Conservation (phyloP, 768 basidiomycete genomes). For the Tylopilus felleus region DNA sequence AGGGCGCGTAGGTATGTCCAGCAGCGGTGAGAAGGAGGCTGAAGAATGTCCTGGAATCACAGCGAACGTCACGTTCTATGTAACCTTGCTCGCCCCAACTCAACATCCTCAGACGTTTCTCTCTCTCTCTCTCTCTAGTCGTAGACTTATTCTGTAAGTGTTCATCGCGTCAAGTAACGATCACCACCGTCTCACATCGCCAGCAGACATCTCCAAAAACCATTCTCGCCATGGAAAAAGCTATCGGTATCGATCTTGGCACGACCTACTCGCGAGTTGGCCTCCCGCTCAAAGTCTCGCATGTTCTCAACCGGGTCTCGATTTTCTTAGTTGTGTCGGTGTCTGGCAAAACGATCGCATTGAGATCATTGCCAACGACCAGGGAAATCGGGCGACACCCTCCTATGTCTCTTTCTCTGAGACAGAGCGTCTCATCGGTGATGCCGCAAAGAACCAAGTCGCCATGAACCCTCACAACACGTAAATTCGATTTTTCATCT, state of each 20-base stretch:
- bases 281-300: neutral
- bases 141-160: conserved; percentile 20
- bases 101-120: conserved; percentile 12
- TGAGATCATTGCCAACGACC: conserved; percentile 96
- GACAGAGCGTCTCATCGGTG: conserved; percentile 95
- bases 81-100: conserved; percentile 16
- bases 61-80: conserved; percentile 30
- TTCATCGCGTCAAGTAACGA: neutral
- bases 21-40: no score
- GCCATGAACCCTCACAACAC: conserved; percentile 98
- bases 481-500: conserved; percentile 30
- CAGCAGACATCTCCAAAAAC: conserved; percentile 8
- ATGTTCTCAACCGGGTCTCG: conserved; percentile 5
- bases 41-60: conserved; percentile 35
- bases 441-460: conserved; percentile 98
- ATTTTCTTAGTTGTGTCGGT: conserved; percentile 80
- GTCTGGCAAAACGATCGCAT: conserved; percentile 99
- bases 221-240: conserved; percentile 57
- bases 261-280: conserved; percentile 85
- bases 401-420: conserved; percentile 96
- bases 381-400: conserved; percentile 93
- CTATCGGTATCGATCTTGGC: conserved; percentile 86
- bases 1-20: no score
- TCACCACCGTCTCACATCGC: conserved; percentile 5
- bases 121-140: conserved; percentile 10